phyloP scores from a whole-genome alignment of 139 green algal species.

The Pseudopediastrum boryanum region DNA sequence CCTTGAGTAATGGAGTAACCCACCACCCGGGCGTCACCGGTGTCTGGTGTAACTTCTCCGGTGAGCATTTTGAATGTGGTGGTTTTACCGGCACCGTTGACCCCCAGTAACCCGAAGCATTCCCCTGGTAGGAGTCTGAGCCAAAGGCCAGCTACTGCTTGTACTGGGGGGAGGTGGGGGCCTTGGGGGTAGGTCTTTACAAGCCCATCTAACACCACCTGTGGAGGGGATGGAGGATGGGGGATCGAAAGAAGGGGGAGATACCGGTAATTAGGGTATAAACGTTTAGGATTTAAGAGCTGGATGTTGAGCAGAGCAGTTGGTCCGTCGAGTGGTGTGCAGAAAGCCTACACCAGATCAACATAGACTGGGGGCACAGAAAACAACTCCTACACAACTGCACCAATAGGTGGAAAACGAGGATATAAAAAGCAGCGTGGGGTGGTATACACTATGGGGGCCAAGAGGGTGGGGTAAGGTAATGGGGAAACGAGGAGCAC shows the following conservation, averaged over 20 bases:
- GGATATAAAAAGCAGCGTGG: too few relatives aligned
- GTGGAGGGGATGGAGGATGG: neutral
- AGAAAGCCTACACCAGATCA: too few relatives aligned
- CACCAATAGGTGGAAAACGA: too few relatives aligned
- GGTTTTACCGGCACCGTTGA: slow-evolving; percentile 86
- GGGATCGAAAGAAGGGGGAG: too few relatives aligned
- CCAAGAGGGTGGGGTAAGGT: too few relatives aligned
- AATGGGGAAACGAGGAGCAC: too few relatives aligned
- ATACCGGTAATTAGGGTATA: too few relatives aligned
- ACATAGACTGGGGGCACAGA: too few relatives aligned
- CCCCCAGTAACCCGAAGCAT: slow-evolving; percentile 85
- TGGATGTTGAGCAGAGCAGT: neutral
- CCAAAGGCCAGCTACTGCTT: slow-evolving; percentile 67
- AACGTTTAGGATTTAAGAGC: neutral
- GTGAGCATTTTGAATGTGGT: slow-evolving; percentile 80
- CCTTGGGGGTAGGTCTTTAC: slow-evolving; percentile 62
- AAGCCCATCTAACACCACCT: slow-evolving; percentile 62
- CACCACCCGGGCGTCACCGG: slow-evolving; percentile 62
- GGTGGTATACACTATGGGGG: too few relatives aligned
- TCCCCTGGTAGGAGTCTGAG: slow-evolving; percentile 63
- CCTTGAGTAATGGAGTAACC: slow-evolving; percentile 56
- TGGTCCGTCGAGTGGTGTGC: too few relatives aligned
- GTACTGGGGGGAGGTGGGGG: slow-evolving; percentile 27
- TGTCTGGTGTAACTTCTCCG: slow-evolving; percentile 61
- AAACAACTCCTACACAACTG: too few relatives aligned